A percentile compares a stretch with the other conserved stretches of the same genome.
Conservation (phyloP, 208 protist genomes). For the Trypanosoma platydactyli region DNA sequence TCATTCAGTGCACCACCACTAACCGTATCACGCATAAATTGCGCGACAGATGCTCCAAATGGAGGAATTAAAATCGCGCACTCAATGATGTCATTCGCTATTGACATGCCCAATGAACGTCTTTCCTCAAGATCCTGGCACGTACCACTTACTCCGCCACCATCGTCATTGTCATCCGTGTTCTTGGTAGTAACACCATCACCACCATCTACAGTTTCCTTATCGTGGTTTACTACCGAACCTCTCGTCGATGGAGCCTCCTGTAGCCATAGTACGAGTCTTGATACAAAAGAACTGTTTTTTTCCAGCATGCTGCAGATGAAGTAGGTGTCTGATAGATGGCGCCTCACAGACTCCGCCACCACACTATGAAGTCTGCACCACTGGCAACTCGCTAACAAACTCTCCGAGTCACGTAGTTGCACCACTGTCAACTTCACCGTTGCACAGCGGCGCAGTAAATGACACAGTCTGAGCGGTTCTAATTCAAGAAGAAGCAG, state of each 20-base stretch:
- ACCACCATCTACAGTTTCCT: background rate
- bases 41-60: conserved; percentile 45
- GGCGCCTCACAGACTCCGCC: background rate
- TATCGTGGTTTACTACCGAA: background rate
- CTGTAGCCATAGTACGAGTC: conserved; percentile 25
- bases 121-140: background rate
- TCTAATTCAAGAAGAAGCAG: conserved; percentile 37
- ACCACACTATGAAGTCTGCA: background rate
- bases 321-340: conserved; percentile 18
- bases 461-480: conserved; percentile 32
- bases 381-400: conserved; percentile 14
- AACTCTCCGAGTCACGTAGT: conserved; percentile 24
- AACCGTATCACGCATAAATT: conserved; percentile 61
- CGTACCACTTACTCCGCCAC: background rate
- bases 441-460: conserved; percentile 29
- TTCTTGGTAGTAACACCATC: background rate
- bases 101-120: background rate
- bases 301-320: conserved; percentile 14
- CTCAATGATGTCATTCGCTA: conserved; percentile 32
- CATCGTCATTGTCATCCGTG: background rate
- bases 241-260: background rate
- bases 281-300: conserved; percentile 20
- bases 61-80: conserved; percentile 34
- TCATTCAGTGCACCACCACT: conserved; percentile 30
- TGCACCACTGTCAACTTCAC: conserved; percentile 30